A percentile compares a stretch with the other conserved stretches of the same genome.
phyloP scores from a whole-genome alignment of 2,329 filamentous ascomycete genomes.

The Alternaria brassicicola region DNA sequence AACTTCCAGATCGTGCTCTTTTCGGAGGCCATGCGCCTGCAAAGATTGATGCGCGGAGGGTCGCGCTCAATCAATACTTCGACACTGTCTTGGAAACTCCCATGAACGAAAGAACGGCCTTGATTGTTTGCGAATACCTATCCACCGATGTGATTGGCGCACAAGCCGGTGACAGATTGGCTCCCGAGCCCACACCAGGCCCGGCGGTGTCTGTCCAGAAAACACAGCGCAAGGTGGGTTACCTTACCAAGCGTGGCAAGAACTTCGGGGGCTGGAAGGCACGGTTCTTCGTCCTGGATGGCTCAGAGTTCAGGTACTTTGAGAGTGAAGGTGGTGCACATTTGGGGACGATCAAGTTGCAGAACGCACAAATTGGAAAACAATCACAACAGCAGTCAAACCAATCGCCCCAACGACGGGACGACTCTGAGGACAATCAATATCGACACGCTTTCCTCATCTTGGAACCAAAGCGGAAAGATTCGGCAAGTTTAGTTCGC shows the following conservation, averaged over 20 bases:
- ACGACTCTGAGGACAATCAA: constrained; percentile 86
- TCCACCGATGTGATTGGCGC: constrained; percentile 69
- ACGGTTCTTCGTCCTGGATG: constrained; percentile 72
- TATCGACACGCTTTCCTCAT: constrained; percentile 97
- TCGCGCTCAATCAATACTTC: constrained; percentile 82
- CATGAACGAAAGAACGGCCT: constrained; percentile 75
- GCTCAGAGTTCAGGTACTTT: constrained; percentile 81
- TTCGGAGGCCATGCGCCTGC: constrained; percentile 94
- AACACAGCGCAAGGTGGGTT: constrained; percentile 79
- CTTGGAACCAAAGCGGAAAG: constrained; percentile 94
- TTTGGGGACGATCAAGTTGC: constrained; percentile 89
- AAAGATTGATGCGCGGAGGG: constrained; percentile 84
- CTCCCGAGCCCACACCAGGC: constrained; percentile 59
- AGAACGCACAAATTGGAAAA: constrained; percentile 90
- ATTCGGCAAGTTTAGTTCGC: constrained; percentile 83
- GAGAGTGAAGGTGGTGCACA: constrained; percentile 90
- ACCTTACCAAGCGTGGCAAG: constrained; percentile 95
- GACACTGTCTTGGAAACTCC: constrained; percentile 83
- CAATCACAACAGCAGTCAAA: constrained; percentile 70
- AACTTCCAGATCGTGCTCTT: constrained; percentile 80
- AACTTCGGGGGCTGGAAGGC: constrained; percentile 99
- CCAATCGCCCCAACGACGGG: constrained; percentile 65
- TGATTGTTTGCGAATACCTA: constrained; percentile 86
- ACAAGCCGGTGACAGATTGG: constrained; percentile 60
- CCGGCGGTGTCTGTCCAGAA: constrained; percentile 49